Evolutionary conservation across 192 early-diverging fungal species (phyloP), one percentile per base, ranked within the genome.

Genomic region (Backusella tuberculispora): DNA sequence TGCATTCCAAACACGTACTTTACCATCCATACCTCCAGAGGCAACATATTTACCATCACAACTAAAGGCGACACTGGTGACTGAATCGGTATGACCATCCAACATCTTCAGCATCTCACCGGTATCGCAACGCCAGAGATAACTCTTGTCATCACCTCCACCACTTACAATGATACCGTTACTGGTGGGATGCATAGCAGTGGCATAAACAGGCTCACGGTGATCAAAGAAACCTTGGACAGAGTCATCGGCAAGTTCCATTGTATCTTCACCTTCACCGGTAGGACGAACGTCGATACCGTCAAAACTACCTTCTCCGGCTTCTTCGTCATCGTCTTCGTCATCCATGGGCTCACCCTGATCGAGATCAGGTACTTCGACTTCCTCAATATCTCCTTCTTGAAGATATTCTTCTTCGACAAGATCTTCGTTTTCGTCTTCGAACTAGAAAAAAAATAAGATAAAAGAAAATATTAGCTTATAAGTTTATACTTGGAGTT

Each of bases 21-120:
- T 90, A 50, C 98, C 98, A 76, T 98, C 97, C 97, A 99, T 95
- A n/a, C 94, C 95, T 53, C 93, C 98, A 2, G 92, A 88, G 6
- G 97, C 97, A 64, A 95, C 89, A 78, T 91, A 93, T 65, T 88
- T 80, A 26, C 98, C 98, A 76, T 94, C 92, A 41, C 76, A 78
- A 80, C 89, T 95, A 81, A 98, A 99, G 21, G 85, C 88, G 0
- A 93, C 92, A 9, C 92, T 81, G 38, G 90, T 87, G 12, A 98
- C 93, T 1, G 96, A 96, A 82, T 99, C 98, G 4, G 85, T 87
- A 81, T 98, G 96, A 40, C 91, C 89, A 40, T 86, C 88, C 53
- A 95, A 85, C 78, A 92, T 85, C 40, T 83, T 84, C 6, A 96
- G 50, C 63, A 87, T 85, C 53, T 95, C 92, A 43, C 96, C 97